phyloP scores from a whole-genome alignment of 140 eudicot species.

The Stevia rebaudiana region DNA sequence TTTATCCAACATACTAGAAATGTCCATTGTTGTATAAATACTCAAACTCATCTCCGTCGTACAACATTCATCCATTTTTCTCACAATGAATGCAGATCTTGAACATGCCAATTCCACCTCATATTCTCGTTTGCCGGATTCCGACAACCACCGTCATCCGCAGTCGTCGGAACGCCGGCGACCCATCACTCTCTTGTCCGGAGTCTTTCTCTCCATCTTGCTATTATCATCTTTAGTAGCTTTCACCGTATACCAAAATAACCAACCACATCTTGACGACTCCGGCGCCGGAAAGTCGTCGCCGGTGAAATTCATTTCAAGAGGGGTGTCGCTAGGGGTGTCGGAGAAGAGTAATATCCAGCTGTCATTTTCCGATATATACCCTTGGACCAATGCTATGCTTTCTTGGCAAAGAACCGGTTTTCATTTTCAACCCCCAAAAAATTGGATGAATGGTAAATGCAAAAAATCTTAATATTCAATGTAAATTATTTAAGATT shows the following conservation, averaged over 20 bases:
- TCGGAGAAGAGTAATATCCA: constrained; percentile 64
- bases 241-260: constrained; percentile 26
- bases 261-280: background rate
- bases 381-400: constrained; percentile 74
- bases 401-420: constrained; percentile 83
- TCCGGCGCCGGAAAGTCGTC: constrained; percentile 14
- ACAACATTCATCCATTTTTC: constrained; percentile 13
- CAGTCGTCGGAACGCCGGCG: constrained; percentile 25
- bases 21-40: constrained; percentile 18
- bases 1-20: constrained; percentile 18
- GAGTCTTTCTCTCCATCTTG: constrained; percentile 35
- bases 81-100: constrained; percentile 44
- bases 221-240: constrained; percentile 33
- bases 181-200: constrained; percentile 28
- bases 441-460: constrained; percentile 95
- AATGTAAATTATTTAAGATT: background rate
- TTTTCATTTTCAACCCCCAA: constrained; percentile 81
- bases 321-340: constrained; percentile 76
- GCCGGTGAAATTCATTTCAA: constrained; percentile 33
- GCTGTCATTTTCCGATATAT: constrained; percentile 23
- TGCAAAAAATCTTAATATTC: background rate
- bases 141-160: constrained; percentile 21
- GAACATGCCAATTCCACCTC: constrained; percentile 42
- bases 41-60: background rate
- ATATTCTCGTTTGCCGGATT: constrained; percentile 44